These are phyloP conservation scores for Dendrobium catenatum DNA, from an alignment of 106 monocot species.

Conservation along the genomic window DNA sequence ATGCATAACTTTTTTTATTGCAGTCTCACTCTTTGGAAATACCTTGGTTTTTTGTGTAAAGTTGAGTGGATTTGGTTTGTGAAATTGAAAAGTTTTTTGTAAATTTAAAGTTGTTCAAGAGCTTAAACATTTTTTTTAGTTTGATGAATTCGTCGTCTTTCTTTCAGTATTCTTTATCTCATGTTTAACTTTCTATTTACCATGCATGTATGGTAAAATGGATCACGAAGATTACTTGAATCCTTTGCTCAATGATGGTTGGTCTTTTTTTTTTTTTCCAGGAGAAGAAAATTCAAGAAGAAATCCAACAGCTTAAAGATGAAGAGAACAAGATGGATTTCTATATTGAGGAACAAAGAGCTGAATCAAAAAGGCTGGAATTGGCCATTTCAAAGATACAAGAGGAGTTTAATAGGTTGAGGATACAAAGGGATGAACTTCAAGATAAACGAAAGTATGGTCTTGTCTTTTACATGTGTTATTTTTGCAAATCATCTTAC, in stretches of 20 bases:
- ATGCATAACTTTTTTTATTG: background rate
- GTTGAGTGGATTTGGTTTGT: background rate
- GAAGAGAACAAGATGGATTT: constrained; percentile 43
- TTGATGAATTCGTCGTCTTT: background rate
- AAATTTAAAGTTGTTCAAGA: background rate
- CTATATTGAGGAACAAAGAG: constrained; percentile 49
- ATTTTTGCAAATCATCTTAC: constrained; percentile 2
- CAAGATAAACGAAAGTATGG: constrained; percentile 87
- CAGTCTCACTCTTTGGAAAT: background rate
- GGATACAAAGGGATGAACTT: constrained; percentile 65
- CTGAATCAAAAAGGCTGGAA: constrained; percentile 40
- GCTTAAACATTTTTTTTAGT: background rate
- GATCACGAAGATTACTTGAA: background rate
- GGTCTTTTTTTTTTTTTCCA: constrained; percentile 13
- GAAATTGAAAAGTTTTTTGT: background rate
- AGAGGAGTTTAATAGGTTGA: constrained; percentile 55
- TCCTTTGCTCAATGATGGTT: background rate
- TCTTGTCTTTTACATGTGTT: background rate
- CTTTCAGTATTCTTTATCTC: background rate
- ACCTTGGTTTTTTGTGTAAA: background rate
- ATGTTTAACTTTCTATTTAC: background rate
- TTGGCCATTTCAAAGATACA: constrained; percentile 36
- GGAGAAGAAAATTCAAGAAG: constrained; percentile 76
- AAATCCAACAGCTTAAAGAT: constrained; percentile 74
- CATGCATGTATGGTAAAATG: background rate